phyloP scores from a whole-genome alignment of 306 rosid genomes.

The Pterocarpus macrocarpus region DNA sequence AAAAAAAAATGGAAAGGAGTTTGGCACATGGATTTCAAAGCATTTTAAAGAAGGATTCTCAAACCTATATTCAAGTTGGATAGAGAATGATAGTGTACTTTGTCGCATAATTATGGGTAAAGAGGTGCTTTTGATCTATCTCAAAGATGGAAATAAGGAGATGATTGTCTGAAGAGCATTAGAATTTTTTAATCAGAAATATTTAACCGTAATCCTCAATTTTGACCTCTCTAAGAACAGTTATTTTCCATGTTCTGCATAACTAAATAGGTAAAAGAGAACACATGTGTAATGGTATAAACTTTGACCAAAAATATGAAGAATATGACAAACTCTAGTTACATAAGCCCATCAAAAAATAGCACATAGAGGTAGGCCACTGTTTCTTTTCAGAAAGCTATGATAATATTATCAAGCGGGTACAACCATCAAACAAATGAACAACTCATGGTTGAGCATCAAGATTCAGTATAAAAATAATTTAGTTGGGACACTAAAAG shows the following conservation, averaged over 20 bases:
- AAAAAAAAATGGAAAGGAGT: neutral
- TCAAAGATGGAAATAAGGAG: slow-evolving; percentile 6
- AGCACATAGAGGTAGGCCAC: no score
- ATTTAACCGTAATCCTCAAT: neutral
- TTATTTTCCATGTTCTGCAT: neutral
- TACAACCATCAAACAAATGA: no score
- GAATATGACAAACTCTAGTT: no score
- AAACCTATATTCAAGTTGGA: slow-evolving; percentile 5
- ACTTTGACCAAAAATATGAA: no score
- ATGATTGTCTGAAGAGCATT: neutral
- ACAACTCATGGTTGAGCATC: no score
- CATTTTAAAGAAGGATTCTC: slow-evolving; percentile 26
- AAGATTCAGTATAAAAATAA: no score
- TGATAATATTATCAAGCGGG: no score
- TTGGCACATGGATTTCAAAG: slow-evolving; percentile 2
- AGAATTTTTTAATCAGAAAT: slow-evolving; percentile 14
- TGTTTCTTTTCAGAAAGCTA: no score
- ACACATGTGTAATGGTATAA: no score
- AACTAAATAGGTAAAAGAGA: no score
- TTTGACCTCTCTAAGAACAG: slow-evolving; percentile 1
- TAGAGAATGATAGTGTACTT: neutral
- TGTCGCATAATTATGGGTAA: neutral
- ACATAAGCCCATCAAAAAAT: no score
- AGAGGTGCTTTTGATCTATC: neutral
- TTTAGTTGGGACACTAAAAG: no score